These are phyloP conservation scores for Acer campestre DNA, from an alignment of 345 rosid genomes.

Conservation along the genomic window DNA sequence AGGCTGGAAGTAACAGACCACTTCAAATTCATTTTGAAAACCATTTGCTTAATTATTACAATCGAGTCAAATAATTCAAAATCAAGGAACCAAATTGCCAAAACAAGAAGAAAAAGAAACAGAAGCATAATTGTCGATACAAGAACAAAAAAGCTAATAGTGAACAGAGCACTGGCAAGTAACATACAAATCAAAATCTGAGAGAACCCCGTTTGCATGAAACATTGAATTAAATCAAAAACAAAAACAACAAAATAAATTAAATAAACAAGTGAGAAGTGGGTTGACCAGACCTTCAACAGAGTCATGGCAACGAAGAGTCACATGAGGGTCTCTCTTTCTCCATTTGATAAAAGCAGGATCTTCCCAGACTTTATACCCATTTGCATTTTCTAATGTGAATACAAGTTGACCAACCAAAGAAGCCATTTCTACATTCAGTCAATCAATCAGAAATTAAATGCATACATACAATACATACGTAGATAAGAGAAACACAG, in stretches of 20 bases:
- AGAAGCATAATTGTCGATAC: background rate
- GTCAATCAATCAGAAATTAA: too few relatives aligned
- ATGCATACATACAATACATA: too few relatives aligned
- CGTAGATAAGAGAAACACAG: too few relatives aligned
- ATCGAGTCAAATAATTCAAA: background rate
- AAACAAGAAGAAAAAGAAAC: too few relatives aligned
- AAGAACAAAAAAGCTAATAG: background rate
- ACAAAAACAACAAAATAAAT: background rate
- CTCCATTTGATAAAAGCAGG: slow-evolving; percentile 80
- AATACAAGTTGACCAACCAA: slow-evolving; percentile 48
- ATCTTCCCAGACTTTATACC: slow-evolving; percentile 79
- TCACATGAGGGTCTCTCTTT: slow-evolving; percentile 89
- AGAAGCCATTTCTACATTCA: slow-evolving; percentile 36
- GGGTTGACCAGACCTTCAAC: slow-evolving; percentile 49
- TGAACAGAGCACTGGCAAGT: background rate
- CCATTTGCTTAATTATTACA: too few relatives aligned
- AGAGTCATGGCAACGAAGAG: slow-evolving; percentile 87
- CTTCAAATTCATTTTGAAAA: too few relatives aligned
- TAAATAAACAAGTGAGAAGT: background rate
- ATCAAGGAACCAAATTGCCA: background rate
- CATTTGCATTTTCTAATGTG: slow-evolving; percentile 63
- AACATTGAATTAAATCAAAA: background rate
- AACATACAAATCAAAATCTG: background rate
- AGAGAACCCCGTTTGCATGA: background rate
- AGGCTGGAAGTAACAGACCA: background rate